phyloP scores from a whole-genome alignment of 139 green algal species.

The Zygnema cylindricum region DNA sequence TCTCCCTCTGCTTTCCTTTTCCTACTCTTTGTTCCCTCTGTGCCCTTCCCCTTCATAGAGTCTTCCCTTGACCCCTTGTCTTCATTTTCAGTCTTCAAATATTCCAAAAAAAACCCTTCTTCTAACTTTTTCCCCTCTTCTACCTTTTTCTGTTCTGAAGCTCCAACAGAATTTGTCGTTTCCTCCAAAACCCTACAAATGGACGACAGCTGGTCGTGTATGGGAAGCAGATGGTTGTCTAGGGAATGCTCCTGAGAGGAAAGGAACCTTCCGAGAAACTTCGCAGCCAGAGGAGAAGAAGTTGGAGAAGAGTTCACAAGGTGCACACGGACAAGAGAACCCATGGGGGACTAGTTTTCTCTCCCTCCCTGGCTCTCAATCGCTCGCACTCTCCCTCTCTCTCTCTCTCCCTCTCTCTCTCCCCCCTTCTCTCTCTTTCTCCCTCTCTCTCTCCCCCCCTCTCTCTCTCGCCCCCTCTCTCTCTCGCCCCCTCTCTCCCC shows the following conservation, averaged over 20 bases:
- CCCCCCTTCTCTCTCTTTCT: constrained; percentile 83
- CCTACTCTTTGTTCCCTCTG: neutral
- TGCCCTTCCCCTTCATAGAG: neutral
- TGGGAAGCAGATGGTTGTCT: neutral
- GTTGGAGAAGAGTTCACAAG: neutral
- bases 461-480: constrained; percentile 13
- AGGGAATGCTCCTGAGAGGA: neutral
- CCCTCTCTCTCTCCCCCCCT: constrained; percentile 80
- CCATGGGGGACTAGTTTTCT: neutral
- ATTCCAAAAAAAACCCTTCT: neutral
- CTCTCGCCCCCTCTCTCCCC: neutral
- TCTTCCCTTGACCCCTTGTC: neutral
- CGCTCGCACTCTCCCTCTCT: neutral
- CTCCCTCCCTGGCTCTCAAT: constrained; percentile 9
- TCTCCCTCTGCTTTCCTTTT: neutral
- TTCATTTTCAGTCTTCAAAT: too few species aligned
- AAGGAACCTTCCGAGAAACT: neutral
- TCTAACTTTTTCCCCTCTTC: neutral
- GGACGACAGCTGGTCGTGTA: neutral
- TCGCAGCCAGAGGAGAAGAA: neutral
- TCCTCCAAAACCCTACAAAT: neutral
- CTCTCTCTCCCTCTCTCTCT: constrained; percentile 21
- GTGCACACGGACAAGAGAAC: neutral
- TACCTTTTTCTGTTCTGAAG: neutral
- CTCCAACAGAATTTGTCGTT: neutral